phyloP scores from a whole-genome alignment of 345 rosid species.

The Reutealis trisperma region DNA sequence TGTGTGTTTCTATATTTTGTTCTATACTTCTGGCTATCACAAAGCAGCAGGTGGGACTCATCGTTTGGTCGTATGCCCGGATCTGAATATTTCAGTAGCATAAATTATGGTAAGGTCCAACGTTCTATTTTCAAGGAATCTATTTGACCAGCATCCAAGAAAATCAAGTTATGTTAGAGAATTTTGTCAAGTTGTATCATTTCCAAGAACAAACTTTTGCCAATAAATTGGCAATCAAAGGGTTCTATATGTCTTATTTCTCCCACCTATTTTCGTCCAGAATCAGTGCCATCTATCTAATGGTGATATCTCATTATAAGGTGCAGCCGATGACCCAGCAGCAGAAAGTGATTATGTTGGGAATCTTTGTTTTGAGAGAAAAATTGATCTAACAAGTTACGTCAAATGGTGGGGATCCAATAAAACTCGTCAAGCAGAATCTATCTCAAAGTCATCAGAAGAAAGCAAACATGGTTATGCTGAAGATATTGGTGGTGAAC shows the following conservation, averaged over 20 bases:
- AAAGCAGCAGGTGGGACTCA: slow-evolving; percentile 81
- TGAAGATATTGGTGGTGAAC: slow-evolving; percentile 76
- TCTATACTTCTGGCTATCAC: slow-evolving; percentile 19
- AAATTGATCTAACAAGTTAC: slow-evolving; percentile 77
- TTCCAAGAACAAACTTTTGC: not conserved
- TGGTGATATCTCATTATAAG: slow-evolving; percentile 26
- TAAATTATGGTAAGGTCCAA: slow-evolving; percentile 58
- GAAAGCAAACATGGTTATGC: slow-evolving; percentile 52
- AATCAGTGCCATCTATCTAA: slow-evolving; percentile 9
- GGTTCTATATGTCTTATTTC: not conserved
- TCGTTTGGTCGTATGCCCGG: slow-evolving; percentile 75
- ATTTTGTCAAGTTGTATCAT: slow-evolving; percentile 2
- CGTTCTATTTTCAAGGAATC: not conserved
- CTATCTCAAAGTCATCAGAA: slow-evolving; percentile 61
- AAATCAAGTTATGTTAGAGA: slow-evolving; percentile 10
- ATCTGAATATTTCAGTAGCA: slow-evolving; percentile 73
- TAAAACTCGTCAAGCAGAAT: slow-evolving; percentile 69
- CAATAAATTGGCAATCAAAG: slow-evolving; percentile 16
- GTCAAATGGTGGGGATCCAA: slow-evolving; percentile 94
- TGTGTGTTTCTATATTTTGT: slow-evolving; percentile 5
- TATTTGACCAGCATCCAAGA: slow-evolving; percentile 19
- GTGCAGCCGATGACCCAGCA: slow-evolving; percentile 74
- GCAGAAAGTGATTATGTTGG: slow-evolving; percentile 71
- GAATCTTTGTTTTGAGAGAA: slow-evolving; percentile 73
- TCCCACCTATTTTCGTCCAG: not conserved